Conservation (phyloP, 352 stramenopile species). For the Ochromonadaceae sp. region DNA sequence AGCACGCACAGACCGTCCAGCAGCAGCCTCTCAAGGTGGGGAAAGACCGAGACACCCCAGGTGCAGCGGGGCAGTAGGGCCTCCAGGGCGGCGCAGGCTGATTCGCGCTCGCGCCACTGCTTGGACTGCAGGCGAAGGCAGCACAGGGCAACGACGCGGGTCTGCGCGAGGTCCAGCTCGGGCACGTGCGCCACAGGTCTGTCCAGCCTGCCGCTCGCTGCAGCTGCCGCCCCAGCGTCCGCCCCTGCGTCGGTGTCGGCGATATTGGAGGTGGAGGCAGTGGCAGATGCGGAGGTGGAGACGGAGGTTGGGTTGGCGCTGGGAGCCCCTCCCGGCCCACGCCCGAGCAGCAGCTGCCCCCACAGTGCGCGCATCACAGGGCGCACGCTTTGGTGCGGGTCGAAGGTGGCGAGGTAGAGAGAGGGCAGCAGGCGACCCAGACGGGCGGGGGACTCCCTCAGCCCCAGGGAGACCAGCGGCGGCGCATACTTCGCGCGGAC, state of each 20-base stretch:
- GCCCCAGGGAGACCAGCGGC: no score
- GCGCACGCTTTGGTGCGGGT: neutral
- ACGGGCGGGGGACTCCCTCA: no score
- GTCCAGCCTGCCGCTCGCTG: slow-evolving; percentile 5
- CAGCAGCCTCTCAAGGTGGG: neutral
- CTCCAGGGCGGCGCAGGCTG: neutral
- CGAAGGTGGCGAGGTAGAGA: neutral
- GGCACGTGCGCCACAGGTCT: no score
- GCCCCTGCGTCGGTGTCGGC: no score
- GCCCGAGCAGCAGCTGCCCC: neutral
- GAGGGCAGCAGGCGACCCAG: no score
- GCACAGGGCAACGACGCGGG: neutral
- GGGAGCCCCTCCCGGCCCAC: neutral
- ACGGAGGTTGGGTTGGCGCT: neutral
- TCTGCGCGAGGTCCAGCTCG: no score
- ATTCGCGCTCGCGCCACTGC: neutral
- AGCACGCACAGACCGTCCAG: neutral
- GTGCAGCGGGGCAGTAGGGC: neutral
- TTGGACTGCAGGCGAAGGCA: neutral
- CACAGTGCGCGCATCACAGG: neutral
- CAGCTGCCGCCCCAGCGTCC: no score
- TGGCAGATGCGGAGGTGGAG: no score
- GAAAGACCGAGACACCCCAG: neutral
- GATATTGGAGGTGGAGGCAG: no score
- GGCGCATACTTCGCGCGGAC: no score